These are phyloP conservation scores for Penicillium atrosanguineum DNA, from an alignment of 495 filamentous ascomycete genomes.

Conservation along the genomic window DNA sequence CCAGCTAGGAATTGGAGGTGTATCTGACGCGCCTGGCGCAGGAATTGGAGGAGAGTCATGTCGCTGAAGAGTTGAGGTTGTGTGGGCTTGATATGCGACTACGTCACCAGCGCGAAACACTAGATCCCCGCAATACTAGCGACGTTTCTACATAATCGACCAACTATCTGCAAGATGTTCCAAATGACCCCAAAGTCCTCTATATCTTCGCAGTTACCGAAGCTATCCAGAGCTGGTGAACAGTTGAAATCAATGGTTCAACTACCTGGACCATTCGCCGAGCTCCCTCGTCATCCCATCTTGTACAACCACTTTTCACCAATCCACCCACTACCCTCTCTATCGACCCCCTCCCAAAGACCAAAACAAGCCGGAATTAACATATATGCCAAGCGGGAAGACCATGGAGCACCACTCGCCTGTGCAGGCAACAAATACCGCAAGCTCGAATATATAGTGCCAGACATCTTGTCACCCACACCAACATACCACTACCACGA, in stretches of 20 bases:
- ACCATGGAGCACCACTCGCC: conserved; percentile 37
- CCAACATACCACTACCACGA: conserved; percentile 22
- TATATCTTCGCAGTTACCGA: not conserved
- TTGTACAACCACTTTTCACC: conserved; percentile 34
- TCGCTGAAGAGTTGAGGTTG: not conserved
- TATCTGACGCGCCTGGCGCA: conserved; percentile 34
- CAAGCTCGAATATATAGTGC: conserved; percentile 44
- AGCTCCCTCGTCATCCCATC: conserved; percentile 32
- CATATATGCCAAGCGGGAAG: conserved; percentile 40
- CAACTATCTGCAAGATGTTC: not conserved
- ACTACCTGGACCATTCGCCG: conserved; percentile 26
- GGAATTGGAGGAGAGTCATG: conserved; percentile 39
- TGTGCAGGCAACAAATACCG: conserved; percentile 44
- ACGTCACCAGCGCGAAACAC: not conserved
- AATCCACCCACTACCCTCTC: conserved; percentile 30
- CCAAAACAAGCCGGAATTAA: conserved; percentile 13
- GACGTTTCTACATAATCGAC: not conserved
- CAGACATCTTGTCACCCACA: conserved; percentile 28
- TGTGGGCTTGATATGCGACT: not conserved
- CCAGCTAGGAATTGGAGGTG: conserved; percentile 35
- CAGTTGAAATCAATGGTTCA: not conserved
- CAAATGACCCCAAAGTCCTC: not conserved
- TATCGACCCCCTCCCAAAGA: conserved; percentile 2
- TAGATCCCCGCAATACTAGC: not conserved
- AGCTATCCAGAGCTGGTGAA: not conserved